These are phyloP conservation scores for Nakazawaea wyomingensis DNA, from an alignment of 805 yeast species.

Conservation along the genomic window DNA sequence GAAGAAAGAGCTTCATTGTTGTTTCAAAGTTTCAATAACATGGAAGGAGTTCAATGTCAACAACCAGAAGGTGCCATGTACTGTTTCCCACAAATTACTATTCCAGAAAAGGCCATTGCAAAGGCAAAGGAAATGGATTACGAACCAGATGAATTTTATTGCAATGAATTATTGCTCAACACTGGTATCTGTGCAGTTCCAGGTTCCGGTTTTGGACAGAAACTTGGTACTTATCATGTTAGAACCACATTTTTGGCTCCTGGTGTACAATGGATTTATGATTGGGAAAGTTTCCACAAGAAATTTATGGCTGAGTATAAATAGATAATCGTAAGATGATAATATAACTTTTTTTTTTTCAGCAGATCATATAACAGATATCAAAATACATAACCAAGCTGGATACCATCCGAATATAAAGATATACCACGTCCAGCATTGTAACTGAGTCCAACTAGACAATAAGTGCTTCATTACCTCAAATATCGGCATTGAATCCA, in stretches of 20 bases:
- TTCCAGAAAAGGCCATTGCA: slow-evolving; percentile 59
- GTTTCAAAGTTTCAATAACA: slow-evolving; percentile 61
- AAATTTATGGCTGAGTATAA: slow-evolving; percentile 58
- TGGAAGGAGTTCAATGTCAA: slow-evolving; percentile 84
- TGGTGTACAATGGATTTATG: slow-evolving; percentile 80
- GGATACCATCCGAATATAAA: slow-evolving; percentile 78
- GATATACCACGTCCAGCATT: slow-evolving; percentile 84
- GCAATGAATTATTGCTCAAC: slow-evolving; percentile 71
- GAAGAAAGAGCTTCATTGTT: slow-evolving; percentile 57
- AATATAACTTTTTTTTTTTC: neutral
- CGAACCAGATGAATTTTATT: slow-evolving; percentile 83
- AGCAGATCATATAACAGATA: no score
- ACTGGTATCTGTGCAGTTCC: slow-evolving; percentile 98
- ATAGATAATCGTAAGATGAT: neutral
- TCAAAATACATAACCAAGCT: slow-evolving; percentile 50
- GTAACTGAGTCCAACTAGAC: slow-evolving; percentile 60
- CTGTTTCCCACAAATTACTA: slow-evolving; percentile 73
- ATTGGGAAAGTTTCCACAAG: slow-evolving; percentile 76
- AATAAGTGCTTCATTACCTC: slow-evolving; percentile 41
- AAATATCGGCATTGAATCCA: neutral
- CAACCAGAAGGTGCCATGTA: slow-evolving; percentile 98
- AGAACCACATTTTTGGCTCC: slow-evolving; percentile 98
- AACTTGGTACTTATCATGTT: slow-evolving; percentile 80
- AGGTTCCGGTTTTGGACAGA: slow-evolving; percentile 96
- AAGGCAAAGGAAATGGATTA: slow-evolving; percentile 53